phyloP scores from a whole-genome alignment of 1,284 basidiomycete species.

The Cutaneotrichosporon mucoides region DNA sequence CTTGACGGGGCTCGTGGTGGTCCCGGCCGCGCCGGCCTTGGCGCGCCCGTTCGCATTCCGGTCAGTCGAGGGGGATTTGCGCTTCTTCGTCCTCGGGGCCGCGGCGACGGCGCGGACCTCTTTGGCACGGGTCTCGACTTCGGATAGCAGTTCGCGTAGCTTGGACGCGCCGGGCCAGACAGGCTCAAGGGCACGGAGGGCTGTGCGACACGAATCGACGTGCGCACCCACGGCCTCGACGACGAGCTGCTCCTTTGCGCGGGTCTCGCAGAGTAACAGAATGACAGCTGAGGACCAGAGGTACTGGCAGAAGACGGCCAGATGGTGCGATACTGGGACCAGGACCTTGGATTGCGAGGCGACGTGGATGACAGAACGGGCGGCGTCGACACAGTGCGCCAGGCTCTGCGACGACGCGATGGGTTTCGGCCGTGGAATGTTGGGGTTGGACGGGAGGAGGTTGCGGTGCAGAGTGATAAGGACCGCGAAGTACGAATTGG shows the following conservation, averaged over 20 bases:
- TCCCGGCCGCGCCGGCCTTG: not conserved
- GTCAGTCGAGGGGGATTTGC: constrained; percentile 18
- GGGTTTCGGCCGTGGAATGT: constrained; percentile 40
- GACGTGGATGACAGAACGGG: constrained; percentile 60
- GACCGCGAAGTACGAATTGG: constrained; percentile 83
- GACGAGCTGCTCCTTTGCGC: constrained; percentile 63
- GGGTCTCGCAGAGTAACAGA: constrained; percentile 79
- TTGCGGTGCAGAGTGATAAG: constrained; percentile 84
- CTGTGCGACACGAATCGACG: constrained; percentile 65
- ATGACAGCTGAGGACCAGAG: constrained; percentile 86
- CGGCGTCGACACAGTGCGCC: constrained; percentile 43
- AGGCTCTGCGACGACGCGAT: constrained; percentile 44
- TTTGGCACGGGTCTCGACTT: constrained; percentile 44
- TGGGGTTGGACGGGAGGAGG: constrained; percentile 56
- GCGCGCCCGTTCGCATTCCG: not conserved
- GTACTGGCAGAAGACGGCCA: constrained; percentile 86
- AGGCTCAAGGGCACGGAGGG: constrained; percentile 75
- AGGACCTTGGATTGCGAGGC: constrained; percentile 79
- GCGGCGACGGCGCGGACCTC: constrained; percentile 25
- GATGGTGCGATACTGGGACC: constrained; percentile 78
- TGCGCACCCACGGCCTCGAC: constrained; percentile 72
- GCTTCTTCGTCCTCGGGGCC: constrained; percentile 22
- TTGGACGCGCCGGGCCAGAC: constrained; percentile 83
- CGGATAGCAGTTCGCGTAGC: constrained; percentile 57
- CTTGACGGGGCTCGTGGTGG: not conserved